Evolutionary conservation across 2,329 filamentous ascomycete genomes (phyloP).

Genomic region (Fusarium nurragi): DNA sequence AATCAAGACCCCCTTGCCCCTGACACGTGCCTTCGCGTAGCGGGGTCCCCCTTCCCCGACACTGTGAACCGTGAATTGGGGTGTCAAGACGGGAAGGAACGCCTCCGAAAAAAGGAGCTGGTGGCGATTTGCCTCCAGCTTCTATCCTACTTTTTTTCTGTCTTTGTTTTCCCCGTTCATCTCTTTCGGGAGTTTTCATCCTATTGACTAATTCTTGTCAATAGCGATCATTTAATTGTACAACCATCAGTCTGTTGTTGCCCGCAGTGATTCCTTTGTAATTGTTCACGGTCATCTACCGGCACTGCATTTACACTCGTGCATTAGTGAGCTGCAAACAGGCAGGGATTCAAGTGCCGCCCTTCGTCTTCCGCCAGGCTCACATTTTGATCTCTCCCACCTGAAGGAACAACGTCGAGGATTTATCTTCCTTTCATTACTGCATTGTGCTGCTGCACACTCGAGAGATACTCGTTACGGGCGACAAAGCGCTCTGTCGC

Average conservation of each 20-base stretch:
- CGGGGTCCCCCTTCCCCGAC: slow-evolving; percentile 36
- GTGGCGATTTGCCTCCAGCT: slow-evolving; percentile 40
- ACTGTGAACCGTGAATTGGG: slow-evolving; percentile 47
- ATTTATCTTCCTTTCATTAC: neutral
- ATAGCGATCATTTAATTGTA: neutral
- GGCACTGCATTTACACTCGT: slow-evolving; percentile 19
- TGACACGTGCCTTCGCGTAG: slow-evolving; percentile 50
- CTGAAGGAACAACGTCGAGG: neutral
- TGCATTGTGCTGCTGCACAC: neutral
- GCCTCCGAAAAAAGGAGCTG: slow-evolving; percentile 38
- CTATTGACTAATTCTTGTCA: slow-evolving; percentile 1
- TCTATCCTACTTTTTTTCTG: slow-evolving; percentile 18
- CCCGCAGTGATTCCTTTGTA: slow-evolving; percentile 13
- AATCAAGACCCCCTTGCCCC: slow-evolving; percentile 15
- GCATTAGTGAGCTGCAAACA: slow-evolving; percentile 27
- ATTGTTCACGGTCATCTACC: slow-evolving; percentile 18
- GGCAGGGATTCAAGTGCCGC: slow-evolving; percentile 21
- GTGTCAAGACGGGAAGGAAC: slow-evolving; percentile 15
- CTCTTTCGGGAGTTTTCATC: neutral
- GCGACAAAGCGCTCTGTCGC: neutral
- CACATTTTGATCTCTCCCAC: neutral
- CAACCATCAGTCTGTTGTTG: slow-evolving; percentile 12
- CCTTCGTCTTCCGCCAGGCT: slow-evolving; percentile 5
- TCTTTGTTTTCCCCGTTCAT: slow-evolving; percentile 18
- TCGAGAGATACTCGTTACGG: neutral